Conservation (phyloP, 371 early-diverging fungal species). For the Batkoa obscura region DNA sequence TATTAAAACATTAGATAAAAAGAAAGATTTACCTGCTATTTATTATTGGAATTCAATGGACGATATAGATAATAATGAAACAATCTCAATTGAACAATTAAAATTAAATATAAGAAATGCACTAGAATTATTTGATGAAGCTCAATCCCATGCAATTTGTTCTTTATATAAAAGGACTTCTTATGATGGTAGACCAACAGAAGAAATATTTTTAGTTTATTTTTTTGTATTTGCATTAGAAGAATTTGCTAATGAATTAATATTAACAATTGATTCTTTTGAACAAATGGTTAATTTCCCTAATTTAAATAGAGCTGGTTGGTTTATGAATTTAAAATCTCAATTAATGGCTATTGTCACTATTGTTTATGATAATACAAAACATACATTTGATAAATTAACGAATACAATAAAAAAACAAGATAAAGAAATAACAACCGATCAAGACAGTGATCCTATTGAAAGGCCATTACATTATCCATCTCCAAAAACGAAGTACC, state of each 20-base stretch:
- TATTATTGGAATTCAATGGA: not conserved
- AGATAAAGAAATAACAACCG: not conserved
- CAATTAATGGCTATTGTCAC: no score
- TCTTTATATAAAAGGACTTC: not conserved
- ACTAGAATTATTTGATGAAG: conserved; percentile 1
- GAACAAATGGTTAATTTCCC: conserved; percentile 12
- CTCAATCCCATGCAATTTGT: conserved; percentile 6
- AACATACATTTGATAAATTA: not conserved
- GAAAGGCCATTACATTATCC: conserved; percentile 28
- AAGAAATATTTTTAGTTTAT: conserved; percentile 49
- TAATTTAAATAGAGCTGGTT: not conserved
- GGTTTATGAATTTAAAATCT: not conserved
- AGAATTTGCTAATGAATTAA: conserved; percentile 46
- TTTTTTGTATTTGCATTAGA: conserved; percentile 56
- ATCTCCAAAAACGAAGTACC: conserved; percentile 25
- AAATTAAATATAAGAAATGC: conserved; percentile 9
- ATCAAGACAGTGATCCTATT: not conserved
- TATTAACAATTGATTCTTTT: conserved; percentile 27
- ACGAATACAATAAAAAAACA: no score
- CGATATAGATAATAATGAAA: not conserved
- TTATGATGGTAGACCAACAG: conserved; percentile 12
- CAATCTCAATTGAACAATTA: not conserved
- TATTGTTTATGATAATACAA: no score
- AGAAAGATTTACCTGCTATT: conserved; percentile 24
- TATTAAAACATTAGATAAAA: conserved; percentile 13